Evolutionary conservation across 805 yeast genomes (phyloP).

Genomic region (Lipomyces oligophaga): DNA sequence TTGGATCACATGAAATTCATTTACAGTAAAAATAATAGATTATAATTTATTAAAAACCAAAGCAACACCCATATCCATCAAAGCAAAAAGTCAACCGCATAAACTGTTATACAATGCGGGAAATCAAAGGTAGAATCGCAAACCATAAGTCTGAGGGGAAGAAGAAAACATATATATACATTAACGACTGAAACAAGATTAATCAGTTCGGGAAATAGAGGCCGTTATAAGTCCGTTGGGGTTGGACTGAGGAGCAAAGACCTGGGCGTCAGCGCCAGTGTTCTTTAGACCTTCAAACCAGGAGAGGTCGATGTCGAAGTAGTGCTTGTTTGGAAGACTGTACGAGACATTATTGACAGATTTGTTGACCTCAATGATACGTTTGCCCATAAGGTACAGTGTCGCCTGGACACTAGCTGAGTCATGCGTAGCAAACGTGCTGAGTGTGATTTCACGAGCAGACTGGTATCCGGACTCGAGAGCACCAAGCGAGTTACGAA

Average conservation of each 20-base stretch:
- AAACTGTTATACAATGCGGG: no score
- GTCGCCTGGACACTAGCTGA: conserved; percentile 96
- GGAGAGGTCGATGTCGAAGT: conserved; percentile 69
- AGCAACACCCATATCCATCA: no score
- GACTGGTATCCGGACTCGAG: conserved; percentile 62
- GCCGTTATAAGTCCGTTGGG: conserved; percentile 90
- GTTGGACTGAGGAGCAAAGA: conserved; percentile 82
- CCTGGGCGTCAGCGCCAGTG: conserved; percentile 58
- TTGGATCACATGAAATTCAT: no score
- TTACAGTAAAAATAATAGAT: no score
- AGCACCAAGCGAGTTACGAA: conserved; percentile 54
- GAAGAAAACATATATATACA: no score
- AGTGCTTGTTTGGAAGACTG: conserved; percentile 87
- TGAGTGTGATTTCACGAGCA: conserved; percentile 68
- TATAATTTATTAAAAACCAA: no score
- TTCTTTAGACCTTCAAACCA: conserved; percentile 79
- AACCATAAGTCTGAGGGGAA: no score
- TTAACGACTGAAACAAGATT: not conserved
- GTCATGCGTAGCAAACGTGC: conserved; percentile 75
- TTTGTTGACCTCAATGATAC: conserved; percentile 58
- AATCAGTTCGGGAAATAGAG: conserved; percentile 61
- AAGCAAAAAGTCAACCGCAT: no score
- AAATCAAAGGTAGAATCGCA: no score
- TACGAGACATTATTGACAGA: conserved; percentile 64
- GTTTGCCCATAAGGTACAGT: conserved; percentile 86